Percentiles rank a stretch among this genome's conserved stretches.
Conservation (phyloP, 176 grass and related monocot genomes). For the Juncus effusus region DNA sequence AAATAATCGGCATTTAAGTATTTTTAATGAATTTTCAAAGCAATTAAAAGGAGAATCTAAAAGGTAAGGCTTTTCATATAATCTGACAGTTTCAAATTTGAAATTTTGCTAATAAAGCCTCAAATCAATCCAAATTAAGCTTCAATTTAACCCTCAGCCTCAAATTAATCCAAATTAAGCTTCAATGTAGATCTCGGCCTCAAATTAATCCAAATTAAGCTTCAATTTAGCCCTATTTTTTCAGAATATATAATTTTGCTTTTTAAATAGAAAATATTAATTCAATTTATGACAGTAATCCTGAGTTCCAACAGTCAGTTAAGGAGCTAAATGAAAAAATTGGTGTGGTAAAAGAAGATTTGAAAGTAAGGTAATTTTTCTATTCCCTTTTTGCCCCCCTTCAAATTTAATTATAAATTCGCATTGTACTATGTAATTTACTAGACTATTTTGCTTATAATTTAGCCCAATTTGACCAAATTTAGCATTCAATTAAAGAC, state of each 20-base stretch:
- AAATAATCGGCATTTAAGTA: slow-evolving; percentile 66
- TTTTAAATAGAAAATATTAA: slow-evolving; percentile 18
- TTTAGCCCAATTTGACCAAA: not conserved
- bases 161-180: not conserved
- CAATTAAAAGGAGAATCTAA: slow-evolving; percentile 91
- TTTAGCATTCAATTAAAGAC: not conserved
- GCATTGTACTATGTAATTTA: not conserved
- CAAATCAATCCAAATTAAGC: not conserved
- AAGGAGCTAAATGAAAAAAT: slow-evolving; percentile 87
- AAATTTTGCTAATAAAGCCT: not conserved
- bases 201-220: not conserved
- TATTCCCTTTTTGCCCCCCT: slow-evolving; percentile 2
- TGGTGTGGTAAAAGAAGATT: slow-evolving; percentile 81
- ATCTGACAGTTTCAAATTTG: not conserved
- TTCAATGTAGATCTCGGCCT: not conserved
- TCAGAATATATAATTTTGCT: not conserved
- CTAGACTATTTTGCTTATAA: not conserved
- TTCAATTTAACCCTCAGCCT: not conserved
- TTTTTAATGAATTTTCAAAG: slow-evolving; percentile 98
- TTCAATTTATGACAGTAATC: slow-evolving; percentile 54
- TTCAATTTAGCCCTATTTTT: not conserved
- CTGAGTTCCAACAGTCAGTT: slow-evolving; percentile 83
- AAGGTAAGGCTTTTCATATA: slow-evolving; percentile 37
- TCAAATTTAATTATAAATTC: slow-evolving; percentile 1
- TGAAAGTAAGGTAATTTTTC: slow-evolving; percentile 78